Evolutionary conservation across 768 basidiomycete species (phyloP), one percentile per base, ranked within the genome.

Genomic region (Gelatoporia subvermispora): DNA sequence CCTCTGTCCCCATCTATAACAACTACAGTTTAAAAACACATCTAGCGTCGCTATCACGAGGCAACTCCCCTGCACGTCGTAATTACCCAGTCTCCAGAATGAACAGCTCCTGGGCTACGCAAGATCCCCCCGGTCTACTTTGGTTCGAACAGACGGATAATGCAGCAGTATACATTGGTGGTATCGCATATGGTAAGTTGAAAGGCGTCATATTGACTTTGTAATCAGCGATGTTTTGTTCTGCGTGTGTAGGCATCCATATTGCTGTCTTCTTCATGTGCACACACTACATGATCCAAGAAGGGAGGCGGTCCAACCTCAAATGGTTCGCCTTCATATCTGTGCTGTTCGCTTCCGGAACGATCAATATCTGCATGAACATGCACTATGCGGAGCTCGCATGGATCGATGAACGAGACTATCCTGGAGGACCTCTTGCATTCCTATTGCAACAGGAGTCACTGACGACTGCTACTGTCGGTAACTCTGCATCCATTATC

Each of bases 141-240:
- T 48, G 21, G 37, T 20, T 22, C 37, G 21, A 41, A 18, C 48
- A 37, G 31, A 39, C 48, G 20, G 25, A 43, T 35, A 49, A 49
- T 38, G 48, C 48, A 10, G 48, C 20, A 15, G 42, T 38, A 16
- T 49, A 49, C 25, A 34, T 49, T 24, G 48, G 31, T 17, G 48
- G 41, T 8, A 43, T 49, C 17, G 28, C 48, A 16, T 49, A 42
- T 41, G 35, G 48, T 49, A 18, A 4, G 35, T n/a, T 35, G 4
- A 2, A 20, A 22, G n/a, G n/a, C n/a, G n/a, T n/a, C n/a, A n/a
- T n/a, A n/a, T n/a, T n/a, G n/a, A n/a, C n/a, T n/a, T n/a, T n/a
- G n/a, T n/a, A n/a, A n/a, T n/a, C n/a, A n/a, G n/a, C n/a, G n/a
- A n/a, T n/a, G n/a, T n/a, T n/a, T n/a, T n/a, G n/a, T n/a, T n/a